A percentile compares a stretch with the other conserved stretches of the same genome.
Evolutionary conservation across 805 yeast species (phyloP).

Genomic region (Metschnikowia rubicola): DNA sequence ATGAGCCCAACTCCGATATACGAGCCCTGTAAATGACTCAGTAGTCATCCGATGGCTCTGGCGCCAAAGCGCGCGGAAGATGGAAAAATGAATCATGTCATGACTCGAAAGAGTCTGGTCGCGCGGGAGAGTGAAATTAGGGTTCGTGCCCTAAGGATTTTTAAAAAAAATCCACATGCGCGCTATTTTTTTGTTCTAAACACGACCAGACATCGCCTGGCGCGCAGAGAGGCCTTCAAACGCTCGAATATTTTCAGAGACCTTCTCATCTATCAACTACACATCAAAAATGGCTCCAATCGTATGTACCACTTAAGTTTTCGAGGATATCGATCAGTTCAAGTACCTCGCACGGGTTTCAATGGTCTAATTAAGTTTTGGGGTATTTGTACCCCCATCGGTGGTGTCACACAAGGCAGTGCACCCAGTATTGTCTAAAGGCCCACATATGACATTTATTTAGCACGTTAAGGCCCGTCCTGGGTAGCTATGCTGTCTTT

Average conservation of each 20-base stretch:
- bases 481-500: constrained; percentile 49
- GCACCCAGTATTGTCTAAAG: constrained; percentile 7
- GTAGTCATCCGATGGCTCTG: constrained; percentile 5
- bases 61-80: neutral
- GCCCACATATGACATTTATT: constrained; percentile 8
- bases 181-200: neutral
- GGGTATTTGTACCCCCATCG: neutral
- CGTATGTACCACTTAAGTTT: constrained; percentile 54
- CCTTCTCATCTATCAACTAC: constrained; percentile 5
- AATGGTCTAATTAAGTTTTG: constrained; percentile 9
- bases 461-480: constrained; percentile 35
- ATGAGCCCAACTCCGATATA: constrained; percentile 4
- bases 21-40: constrained; percentile 6
- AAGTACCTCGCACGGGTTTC: constrained; percentile 37
- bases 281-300: constrained; percentile 78
- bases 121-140: neutral
- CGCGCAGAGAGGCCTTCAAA: neutral
- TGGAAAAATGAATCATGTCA: constrained; percentile 2
- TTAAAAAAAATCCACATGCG: neutral
- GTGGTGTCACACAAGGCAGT: constrained; percentile 6
- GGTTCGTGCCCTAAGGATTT: neutral
- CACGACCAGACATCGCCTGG: constrained; percentile 7
- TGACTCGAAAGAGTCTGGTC: neutral
- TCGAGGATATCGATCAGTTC: constrained; percentile 25
- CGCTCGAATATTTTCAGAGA: neutral